Conservation (phyloP, 495 filamentous ascomycete genomes). For the Acidomyces sp. region DNA sequence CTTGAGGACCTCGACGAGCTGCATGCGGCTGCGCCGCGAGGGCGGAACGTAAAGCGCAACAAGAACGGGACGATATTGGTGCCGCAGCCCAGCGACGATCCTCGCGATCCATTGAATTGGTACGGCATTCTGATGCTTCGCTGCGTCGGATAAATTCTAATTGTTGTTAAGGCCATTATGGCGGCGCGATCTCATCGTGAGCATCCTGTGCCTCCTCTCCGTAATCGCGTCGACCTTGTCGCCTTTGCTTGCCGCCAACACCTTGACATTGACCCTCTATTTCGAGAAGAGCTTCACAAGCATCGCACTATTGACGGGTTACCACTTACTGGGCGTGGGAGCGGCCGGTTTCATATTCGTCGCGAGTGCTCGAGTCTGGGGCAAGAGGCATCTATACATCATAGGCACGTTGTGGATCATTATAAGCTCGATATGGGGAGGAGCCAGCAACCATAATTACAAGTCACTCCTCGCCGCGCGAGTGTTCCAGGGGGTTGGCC, state of each 20-base stretch:
- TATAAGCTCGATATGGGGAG: slow-evolving; percentile 62
- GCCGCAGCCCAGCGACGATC: slow-evolving; percentile 30
- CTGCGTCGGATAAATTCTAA: too few species aligned
- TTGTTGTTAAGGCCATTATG: too few species aligned
- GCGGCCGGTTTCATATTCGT: slow-evolving; percentile 72
- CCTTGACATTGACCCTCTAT: slow-evolving; percentile 51
- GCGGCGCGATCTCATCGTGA: slow-evolving; percentile 69
- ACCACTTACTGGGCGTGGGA: slow-evolving; percentile 72
- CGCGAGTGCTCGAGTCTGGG: slow-evolving; percentile 78
- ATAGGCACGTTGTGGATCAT: slow-evolving; percentile 65
- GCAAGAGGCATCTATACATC: slow-evolving; percentile 78
- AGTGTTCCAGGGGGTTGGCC: slow-evolving; percentile 32
- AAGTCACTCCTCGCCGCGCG: slow-evolving; percentile 56
- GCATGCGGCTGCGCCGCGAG: slow-evolving; percentile 1
- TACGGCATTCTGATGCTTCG: too few species aligned
- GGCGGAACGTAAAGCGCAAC: slow-evolving; percentile 14
- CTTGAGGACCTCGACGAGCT: slow-evolving; percentile 15
- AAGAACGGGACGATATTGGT: slow-evolving; percentile 29
- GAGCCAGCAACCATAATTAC: slow-evolving; percentile 52
- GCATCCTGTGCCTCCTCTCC: slow-evolving; percentile 61
- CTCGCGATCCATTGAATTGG: slow-evolving; percentile 60
- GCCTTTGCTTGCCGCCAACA: slow-evolving; percentile 79
- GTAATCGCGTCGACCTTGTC: slow-evolving; percentile 70
- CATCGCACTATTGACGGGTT: slow-evolving; percentile 74
- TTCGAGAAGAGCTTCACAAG: slow-evolving; percentile 50